Evolutionary conservation across 2,329 filamentous ascomycete species (phyloP).

Genomic region (Fonsecaea multimorphosa): DNA sequence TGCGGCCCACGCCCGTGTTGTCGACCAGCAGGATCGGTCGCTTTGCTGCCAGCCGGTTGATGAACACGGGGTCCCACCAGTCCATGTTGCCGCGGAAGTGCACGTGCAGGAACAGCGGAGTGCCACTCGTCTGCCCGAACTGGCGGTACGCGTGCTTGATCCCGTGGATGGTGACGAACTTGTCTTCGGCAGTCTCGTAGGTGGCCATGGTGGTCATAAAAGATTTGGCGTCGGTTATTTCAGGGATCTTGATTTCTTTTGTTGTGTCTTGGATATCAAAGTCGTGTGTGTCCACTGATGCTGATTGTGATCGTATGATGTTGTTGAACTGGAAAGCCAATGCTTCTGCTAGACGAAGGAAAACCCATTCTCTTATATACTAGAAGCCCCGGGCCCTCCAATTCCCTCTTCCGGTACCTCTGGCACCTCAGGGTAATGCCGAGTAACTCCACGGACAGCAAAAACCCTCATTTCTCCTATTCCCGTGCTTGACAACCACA

Average conservation of each 20-base stretch:
- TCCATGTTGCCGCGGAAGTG: constrained; percentile 43
- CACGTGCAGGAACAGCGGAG: constrained; percentile 40
- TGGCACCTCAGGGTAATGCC: not conserved
- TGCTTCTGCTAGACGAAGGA: not conserved
- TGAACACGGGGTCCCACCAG: constrained; percentile 49
- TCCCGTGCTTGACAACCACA: not conserved
- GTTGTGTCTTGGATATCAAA: not conserved
- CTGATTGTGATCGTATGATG: not conserved
- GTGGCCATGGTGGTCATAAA: constrained; percentile 38
- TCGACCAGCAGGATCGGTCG: constrained; percentile 57
- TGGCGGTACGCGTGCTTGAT: constrained; percentile 40
- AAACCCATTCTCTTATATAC: not conserved
- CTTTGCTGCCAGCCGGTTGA: constrained; percentile 52
- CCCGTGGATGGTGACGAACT: constrained; percentile 36
- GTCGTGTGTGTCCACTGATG: not conserved
- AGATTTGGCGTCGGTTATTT: not conserved
- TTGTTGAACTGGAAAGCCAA: not conserved
- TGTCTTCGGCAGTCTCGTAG: constrained; percentile 38
- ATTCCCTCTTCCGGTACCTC: not conserved
- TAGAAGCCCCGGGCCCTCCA: not conserved
- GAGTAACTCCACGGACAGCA: not conserved
- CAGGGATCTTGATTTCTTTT: not conserved
- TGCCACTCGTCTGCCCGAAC: constrained; percentile 33
- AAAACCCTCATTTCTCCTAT: not conserved
- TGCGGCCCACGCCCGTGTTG: constrained; percentile 57